Evolutionary conservation across 129 eudicot genomes (phyloP), one percentile per base, ranked within the genome.

Genomic region (Ambrosia artemisiifolia): DNA sequence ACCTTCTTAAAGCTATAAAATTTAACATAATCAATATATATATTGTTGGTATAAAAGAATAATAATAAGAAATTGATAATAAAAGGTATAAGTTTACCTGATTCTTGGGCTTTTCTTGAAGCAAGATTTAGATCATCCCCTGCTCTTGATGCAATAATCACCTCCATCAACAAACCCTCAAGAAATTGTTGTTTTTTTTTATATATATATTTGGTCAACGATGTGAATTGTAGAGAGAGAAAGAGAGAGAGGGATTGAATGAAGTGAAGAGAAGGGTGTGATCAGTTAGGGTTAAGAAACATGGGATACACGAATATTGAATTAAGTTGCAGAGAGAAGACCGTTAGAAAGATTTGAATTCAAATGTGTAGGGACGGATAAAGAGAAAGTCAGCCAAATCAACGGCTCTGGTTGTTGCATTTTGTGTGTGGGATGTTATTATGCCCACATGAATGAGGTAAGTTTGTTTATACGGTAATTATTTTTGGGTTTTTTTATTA

Each of bases 81-180:
- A 49, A 14, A 65, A 61, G 49, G 16, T 24, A 11, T 8, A 11
- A 67, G 2, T 6, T 54, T 51, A 87, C 96, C 97, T 74, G 97
- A 91, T 85, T 95, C 97, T 80, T 90, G 97, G 12, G 94, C 91
- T 77, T 85, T 95, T 83, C 99, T 95, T 81, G 94, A 88, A 78
- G 94, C 97, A 80, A 83, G 78, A 74, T 90, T 85, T 33, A 83
- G 79, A 53, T 83, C 95, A 44, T 84, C 82, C 62, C 74, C 76
- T 28, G 76, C 83, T 65, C 84, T 82, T 53, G 81, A 75, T 46
- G 72, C 67, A 32, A 70, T 72, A 81, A 73, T 70, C 81, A 73
- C 82, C 88, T 83, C 97, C 98, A 90, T 94, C 60, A 63, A 84
- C 38, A 73, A 76, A 57, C 33, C 24, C 69, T 72, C 17, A n/a